Conservation (phyloP, 305 asterid species). For the Fraxinus nigra region DNA sequence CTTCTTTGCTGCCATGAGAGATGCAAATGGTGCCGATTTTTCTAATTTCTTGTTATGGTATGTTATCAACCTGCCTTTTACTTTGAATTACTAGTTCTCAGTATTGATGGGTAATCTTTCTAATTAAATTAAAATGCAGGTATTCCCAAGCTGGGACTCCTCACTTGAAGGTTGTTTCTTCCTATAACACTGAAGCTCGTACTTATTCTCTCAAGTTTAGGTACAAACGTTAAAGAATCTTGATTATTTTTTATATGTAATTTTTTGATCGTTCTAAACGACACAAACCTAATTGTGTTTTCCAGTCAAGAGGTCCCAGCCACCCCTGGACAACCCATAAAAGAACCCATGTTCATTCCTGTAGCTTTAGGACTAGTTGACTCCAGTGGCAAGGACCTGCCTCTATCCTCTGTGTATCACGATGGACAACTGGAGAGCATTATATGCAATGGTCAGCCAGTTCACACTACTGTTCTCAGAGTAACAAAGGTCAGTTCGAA, state of each 20-base stretch:
- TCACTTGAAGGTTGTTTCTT: constrained; percentile 56
- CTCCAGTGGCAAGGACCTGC: constrained; percentile 74
- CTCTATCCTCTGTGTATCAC: constrained; percentile 59
- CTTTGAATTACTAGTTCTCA: neutral
- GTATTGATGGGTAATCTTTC: constrained; percentile 15
- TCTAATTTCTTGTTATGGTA: constrained; percentile 85
- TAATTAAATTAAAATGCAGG: constrained; percentile 45
- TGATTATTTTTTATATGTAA: neutral
- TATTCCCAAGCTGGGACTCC: constrained; percentile 99
- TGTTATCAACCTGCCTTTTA: constrained; percentile 17
- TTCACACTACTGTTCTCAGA: constrained; percentile 65
- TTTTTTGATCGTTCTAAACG: constrained; percentile 7
- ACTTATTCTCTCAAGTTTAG: constrained; percentile 79
- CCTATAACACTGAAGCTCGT: constrained; percentile 53
- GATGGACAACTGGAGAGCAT: constrained; percentile 61
- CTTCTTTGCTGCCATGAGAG: constrained; percentile 94
- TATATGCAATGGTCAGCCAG: constrained; percentile 41
- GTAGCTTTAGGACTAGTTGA: constrained; percentile 82
- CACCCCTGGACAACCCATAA: constrained; percentile 78
- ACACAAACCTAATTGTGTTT: constrained; percentile 7
- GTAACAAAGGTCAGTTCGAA: constrained; percentile 66
- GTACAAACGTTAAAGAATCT: constrained; percentile 30
- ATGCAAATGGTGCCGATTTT: constrained; percentile 85
- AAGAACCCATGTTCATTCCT: constrained; percentile 93
- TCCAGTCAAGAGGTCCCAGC: constrained; percentile 96